These are phyloP conservation scores for Triangularia verruculosa DNA, from an alignment of 2,329 filamentous ascomycete species.

Conservation along the genomic window DNA sequence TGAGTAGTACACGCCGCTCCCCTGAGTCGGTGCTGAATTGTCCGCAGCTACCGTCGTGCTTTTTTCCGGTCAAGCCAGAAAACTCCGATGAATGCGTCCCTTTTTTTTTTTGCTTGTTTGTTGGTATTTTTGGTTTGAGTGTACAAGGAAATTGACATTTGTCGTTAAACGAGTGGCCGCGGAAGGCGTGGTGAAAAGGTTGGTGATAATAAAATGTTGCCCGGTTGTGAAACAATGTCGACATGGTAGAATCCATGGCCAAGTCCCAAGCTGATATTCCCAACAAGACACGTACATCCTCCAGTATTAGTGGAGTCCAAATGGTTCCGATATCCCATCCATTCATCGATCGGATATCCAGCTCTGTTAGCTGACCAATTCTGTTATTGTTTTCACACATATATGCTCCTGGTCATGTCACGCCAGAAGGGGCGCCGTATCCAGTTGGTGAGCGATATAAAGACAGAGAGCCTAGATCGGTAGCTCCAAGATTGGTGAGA, in stretches of 20 bases:
- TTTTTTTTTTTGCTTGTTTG: background rate
- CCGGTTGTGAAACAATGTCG: constrained; percentile 4
- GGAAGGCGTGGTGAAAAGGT: constrained; percentile 6
- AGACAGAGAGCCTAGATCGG: constrained; percentile 22
- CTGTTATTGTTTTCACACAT: constrained; percentile 24
- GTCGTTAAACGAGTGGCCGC: constrained; percentile 2
- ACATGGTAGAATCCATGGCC: constrained; percentile 11
- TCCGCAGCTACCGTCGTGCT: background rate
- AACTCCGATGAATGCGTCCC: background rate
- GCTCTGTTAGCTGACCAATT: constrained; percentile 25
- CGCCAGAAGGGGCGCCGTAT: constrained; percentile 29
- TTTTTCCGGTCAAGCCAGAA: background rate
- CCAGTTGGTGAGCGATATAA: constrained; percentile 34
- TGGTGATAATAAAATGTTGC: background rate
- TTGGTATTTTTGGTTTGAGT: background rate
- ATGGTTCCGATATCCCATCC: constrained; percentile 26
- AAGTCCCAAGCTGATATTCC: constrained; percentile 16
- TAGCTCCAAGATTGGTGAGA: constrained; percentile 23
- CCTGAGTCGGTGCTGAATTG: background rate
- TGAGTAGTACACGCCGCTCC: background rate
- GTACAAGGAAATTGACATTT: constrained; percentile 1
- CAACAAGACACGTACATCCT: constrained; percentile 19
- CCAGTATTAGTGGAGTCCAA: constrained; percentile 19
- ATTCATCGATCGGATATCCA: constrained; percentile 25
- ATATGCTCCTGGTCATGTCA: constrained; percentile 26